Conservation (phyloP, 1,284 basidiomycete genomes). For the Peniophora sp. region DNA sequence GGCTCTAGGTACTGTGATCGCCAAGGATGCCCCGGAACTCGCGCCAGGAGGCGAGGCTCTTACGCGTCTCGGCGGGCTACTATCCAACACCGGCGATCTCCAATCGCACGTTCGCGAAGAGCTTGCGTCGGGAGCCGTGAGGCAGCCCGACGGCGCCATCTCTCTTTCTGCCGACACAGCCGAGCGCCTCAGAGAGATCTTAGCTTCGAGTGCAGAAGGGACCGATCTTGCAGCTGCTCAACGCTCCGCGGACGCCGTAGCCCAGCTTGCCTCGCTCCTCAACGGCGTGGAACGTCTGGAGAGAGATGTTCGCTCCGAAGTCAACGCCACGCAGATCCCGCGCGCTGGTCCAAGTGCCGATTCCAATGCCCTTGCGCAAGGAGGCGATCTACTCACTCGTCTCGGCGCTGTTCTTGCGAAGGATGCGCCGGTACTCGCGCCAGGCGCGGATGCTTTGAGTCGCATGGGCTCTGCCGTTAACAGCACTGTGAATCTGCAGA, state of each 20-base stretch:
- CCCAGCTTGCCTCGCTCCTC: neutral
- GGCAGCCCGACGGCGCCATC: neutral
- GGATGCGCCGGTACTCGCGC: neutral
- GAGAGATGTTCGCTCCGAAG: neutral
- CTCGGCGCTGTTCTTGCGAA: neutral
- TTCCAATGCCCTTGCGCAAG: neutral
- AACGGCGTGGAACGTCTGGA: neutral
- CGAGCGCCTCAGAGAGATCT: neutral
- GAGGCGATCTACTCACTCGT: neutral
- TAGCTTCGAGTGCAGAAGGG: neutral
- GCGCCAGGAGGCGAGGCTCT: neutral
- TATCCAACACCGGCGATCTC: neutral
- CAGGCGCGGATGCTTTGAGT: neutral
- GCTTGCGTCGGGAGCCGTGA: neutral
- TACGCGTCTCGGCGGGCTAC: neutral
- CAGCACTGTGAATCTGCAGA: neutral
- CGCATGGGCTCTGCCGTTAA: neutral
- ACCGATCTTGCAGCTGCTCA: neutral
- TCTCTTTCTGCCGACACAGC: neutral
- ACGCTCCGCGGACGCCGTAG: neutral
- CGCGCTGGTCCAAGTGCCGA: neutral
- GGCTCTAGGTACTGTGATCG: neutral
- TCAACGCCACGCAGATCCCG: neutral
- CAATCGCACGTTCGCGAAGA: neutral
- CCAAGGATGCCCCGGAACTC: neutral